Percentiles rank a stretch among this genome's conserved stretches.
Conservation (phyloP, 352 stramenopile species). For the Phytophthora hibernalis region DNA sequence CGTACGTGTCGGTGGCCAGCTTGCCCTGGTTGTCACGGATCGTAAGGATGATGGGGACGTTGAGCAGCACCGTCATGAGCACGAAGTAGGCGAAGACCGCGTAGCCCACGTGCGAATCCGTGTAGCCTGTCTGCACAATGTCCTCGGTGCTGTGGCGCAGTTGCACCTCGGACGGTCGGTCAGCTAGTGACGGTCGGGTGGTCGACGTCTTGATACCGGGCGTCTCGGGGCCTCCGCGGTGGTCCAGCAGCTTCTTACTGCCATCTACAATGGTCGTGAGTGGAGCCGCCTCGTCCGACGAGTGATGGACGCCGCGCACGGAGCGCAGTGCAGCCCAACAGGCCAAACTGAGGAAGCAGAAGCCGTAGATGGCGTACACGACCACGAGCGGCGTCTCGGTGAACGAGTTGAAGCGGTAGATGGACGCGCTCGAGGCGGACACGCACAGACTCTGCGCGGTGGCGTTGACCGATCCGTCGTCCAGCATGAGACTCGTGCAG, state of each 20-base stretch:
- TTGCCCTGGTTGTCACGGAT: slow-evolving; percentile 70
- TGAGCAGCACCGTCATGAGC: slow-evolving; percentile 61
- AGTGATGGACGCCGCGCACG: slow-evolving; percentile 20
- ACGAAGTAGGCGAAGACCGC: slow-evolving; percentile 68
- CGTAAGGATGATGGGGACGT: slow-evolving; percentile 58
- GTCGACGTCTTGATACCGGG: slow-evolving; percentile 40
- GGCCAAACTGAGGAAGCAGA: slow-evolving; percentile 43
- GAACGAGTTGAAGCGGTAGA: slow-evolving; percentile 67
- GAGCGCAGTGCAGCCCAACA: slow-evolving; percentile 40
- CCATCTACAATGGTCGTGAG: slow-evolving; percentile 40
- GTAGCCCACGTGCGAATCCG: slow-evolving; percentile 49
- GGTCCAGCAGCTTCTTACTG: slow-evolving; percentile 64
- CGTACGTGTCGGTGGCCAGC: slow-evolving; percentile 50
- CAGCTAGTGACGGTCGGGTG: slow-evolving; percentile 46
- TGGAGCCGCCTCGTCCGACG: slow-evolving; percentile 16
- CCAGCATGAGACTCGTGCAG: slow-evolving; percentile 58
- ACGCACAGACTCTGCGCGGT: slow-evolving; percentile 40
- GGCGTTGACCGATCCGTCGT: slow-evolving; percentile 40
- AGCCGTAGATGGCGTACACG: slow-evolving; percentile 60
- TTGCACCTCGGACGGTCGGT: slow-evolving; percentile 53
- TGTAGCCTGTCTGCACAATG: slow-evolving; percentile 60
- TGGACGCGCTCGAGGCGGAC: slow-evolving; percentile 15
- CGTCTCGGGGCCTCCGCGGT: slow-evolving; percentile 60
- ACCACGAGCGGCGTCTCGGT: slow-evolving; percentile 53
- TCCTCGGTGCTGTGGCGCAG: slow-evolving; percentile 55